Conservation (phyloP, 225 moss, liverwort and hornwort species). For the Sphagnum contortum region DNA sequence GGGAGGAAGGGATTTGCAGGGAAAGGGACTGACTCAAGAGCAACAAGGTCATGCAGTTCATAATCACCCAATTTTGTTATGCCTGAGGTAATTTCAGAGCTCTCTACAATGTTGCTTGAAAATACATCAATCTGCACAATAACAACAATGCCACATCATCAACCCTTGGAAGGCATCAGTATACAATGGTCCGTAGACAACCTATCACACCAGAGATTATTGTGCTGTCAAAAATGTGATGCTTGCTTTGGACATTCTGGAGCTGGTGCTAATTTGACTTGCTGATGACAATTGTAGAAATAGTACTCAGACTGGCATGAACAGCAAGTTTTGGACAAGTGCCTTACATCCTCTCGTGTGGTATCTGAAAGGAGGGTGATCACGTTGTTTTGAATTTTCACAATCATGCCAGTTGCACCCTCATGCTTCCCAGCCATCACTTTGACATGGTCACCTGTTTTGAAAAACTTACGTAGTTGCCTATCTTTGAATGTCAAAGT, state of each 20-base stretch:
- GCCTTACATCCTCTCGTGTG: constrained; percentile 84
- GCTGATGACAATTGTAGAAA: no score
- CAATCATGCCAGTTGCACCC: constrained; percentile 97
- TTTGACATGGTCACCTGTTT: constrained; percentile 94
- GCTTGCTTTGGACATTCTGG: no score
- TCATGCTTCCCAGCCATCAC: constrained; percentile 81
- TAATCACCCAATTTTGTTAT: constrained; percentile 87
- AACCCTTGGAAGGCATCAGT: no score
- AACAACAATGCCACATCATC: neutral
- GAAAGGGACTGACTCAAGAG: constrained; percentile 59
- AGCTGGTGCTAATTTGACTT: no score
- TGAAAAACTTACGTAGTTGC: constrained; percentile 88
- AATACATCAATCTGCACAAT: constrained; percentile 74
- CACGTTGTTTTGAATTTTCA: constrained; percentile 65
- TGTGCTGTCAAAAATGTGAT: no score
- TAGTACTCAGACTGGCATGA: no score
- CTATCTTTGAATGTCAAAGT: constrained; percentile 74
- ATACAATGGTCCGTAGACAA: no score
- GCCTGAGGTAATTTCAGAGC: constrained; percentile 93
- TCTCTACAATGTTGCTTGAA: constrained; percentile 82
- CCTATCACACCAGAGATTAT: neutral
- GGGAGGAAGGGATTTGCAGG: neutral
- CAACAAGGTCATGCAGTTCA: constrained; percentile 94
- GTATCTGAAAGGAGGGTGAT: constrained; percentile 87
- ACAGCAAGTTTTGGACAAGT: no score